Base-by-base conservation (phyloP, 306 rosid genomes). In the Spatholobus suberectus region DNA sequence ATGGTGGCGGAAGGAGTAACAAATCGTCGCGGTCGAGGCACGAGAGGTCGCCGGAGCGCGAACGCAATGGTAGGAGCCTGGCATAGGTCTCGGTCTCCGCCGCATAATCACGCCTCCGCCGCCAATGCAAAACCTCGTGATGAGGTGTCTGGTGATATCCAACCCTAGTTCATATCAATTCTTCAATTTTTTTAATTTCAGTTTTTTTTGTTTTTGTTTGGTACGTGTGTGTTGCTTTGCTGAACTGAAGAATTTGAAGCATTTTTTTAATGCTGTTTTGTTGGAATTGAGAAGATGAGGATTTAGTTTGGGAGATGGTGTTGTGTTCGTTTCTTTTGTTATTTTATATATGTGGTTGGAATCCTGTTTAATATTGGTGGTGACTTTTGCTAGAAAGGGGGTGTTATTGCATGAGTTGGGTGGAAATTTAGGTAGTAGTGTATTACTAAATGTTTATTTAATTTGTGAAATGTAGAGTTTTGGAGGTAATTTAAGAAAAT, bases 61-160 rank as follows among this genome's bases (percentile, higher is more conserved):
- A 86, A 23, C 92, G 38, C 20, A 82, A 84, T 55, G 89, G 87
- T 21, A 87, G 81, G 86, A 83, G 86, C 79, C 87, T n/a, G 84
- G 58, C 89, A 62, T 18, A 87, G 89, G 85, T 93, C 95, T 85
- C 82, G 21, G 65, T 91, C 92, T 7, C 94, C 94, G 8, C 85
- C 66, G 43, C 85, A 55, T 20, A 83, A 70, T 6, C 81, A 84
- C 23, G 3, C 40, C 5, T 26, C 73, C 15, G 77, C 75, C 41
- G 63, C 74, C 6, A 85, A 79, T 54, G 27, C 77, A 89, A 89
- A 63, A 79, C 85, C 86, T 85, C 94, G 85, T 83, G 97, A 93
- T 83, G 98, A 95, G 98, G 98, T 93, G 94, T 89, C 90, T 75
- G 98, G 98, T 93, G 98, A 95, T 90, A 91, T 92, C 91, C 91